Evolutionary conservation across 495 filamentous ascomycete species (phyloP).

Genomic region (Trichoderma erinaceum): DNA sequence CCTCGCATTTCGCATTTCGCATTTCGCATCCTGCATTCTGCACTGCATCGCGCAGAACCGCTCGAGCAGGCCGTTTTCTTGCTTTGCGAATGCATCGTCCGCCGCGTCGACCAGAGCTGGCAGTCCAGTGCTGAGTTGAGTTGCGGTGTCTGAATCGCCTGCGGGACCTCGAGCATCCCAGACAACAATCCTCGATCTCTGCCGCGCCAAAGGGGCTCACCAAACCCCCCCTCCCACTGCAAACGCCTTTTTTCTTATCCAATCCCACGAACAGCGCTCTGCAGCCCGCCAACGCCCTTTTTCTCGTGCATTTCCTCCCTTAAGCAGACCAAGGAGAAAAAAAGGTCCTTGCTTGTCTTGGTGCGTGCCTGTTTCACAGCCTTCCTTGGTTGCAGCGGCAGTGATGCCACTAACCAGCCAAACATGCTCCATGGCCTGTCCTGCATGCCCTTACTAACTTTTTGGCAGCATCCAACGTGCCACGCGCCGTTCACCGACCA

Average conservation of each 20-base stretch:
- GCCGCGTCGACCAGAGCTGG: slow-evolving; percentile 6
- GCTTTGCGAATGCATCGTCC: slow-evolving; percentile 7
- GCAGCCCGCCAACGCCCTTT: neutral
- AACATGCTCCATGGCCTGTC: slow-evolving; percentile 7
- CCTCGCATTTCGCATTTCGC: neutral
- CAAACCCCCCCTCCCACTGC: slow-evolving; percentile 1
- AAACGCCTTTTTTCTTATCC: neutral
- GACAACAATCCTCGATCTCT: neutral
- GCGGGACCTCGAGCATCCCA: slow-evolving; percentile 3
- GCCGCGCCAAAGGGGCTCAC: slow-evolving; percentile 7
- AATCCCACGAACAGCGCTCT: neutral
- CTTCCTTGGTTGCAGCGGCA: slow-evolving; percentile 7
- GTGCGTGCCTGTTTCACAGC: slow-evolving; percentile 11
- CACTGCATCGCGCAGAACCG: neutral
- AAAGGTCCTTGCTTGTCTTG: neutral
- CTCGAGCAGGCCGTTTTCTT: neutral
- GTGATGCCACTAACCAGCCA: slow-evolving; percentile 4
- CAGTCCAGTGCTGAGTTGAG: slow-evolving; percentile 12
- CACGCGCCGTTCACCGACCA: slow-evolving; percentile 11
- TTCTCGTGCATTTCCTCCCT: neutral
- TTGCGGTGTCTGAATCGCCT: neutral
- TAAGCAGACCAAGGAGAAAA: neutral
- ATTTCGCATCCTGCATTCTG: neutral
- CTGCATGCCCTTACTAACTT: slow-evolving; percentile 6
- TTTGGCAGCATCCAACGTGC: slow-evolving; percentile 1